Evolutionary conservation across 164 flowering plant genomes (phyloP), one percentile per base, ranked within the genome.

Genomic region (Paratinospora sagittata): DNA sequence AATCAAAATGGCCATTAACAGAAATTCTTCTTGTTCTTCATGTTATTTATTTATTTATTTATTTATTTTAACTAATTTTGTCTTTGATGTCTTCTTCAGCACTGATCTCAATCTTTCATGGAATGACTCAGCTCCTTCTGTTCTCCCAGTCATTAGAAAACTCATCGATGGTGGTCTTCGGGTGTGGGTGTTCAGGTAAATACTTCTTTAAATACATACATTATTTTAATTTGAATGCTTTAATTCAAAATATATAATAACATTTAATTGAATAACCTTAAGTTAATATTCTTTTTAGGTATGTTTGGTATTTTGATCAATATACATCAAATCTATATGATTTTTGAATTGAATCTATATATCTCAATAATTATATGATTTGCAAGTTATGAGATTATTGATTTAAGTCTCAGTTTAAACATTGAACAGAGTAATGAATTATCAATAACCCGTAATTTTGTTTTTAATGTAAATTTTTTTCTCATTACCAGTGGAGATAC

Each of bases 101-200:
- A 0, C 0, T 27, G 62, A 12, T 14, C 11, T 68, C 33, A 26
- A 27, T 19, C 24, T 10, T 17, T 9, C 27, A 19, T 87, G 90
- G 90, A 61, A 19, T 4, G 87, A 84, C 65, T 63, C 84, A 33
- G 87, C 89, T 4, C 6, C 73, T 5, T 86, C 90, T 1, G 74
- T 85, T 6, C 87, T 87, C 60, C 93, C 91, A 0, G 65, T 76
- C 41, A 68, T 87, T 3, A 78, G 67, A 72, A 86, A 87, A 74
- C 91, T 89, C 0, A 65, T 83, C 6, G 79, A 69, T 6, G 86
- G 82, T 34, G 89, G 85, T 34, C 66, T 84, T 26, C 80, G 87
- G 12, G 68, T 85, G 3, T 83, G 96, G 92, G 83, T 90, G 39
- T 90, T 34, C 73, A 90, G 95, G 92, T 87, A 71, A 65, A 49